A percentile compares a stretch with the other conserved stretches of the same genome.
Evolutionary conservation across 345 rosid genomes (phyloP).

Genomic region (Gossypium stocksii): DNA sequence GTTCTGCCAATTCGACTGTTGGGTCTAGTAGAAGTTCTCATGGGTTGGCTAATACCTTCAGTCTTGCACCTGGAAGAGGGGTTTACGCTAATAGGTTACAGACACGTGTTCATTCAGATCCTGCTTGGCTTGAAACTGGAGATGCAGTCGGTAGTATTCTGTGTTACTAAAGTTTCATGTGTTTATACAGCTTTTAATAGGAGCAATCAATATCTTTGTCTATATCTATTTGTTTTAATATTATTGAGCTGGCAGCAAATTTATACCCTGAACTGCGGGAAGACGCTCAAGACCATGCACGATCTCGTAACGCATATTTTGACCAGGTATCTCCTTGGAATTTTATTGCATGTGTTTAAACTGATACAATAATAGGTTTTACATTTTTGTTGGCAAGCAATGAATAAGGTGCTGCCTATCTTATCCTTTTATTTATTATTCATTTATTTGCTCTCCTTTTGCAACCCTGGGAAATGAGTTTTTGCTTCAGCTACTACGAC

Average conservation of each 20-base stretch:
- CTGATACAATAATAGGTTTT: background rate
- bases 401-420: background rate
- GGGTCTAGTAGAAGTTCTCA: conserved; percentile 82
- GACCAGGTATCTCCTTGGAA: conserved; percentile 62
- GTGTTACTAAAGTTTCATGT: conserved; percentile 28
- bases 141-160: conserved; percentile 88
- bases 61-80: conserved; percentile 61
- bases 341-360: background rate
- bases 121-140: conserved; percentile 96
- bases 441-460: background rate
- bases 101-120: conserved; percentile 61
- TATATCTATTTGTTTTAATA: conserved; percentile 37
- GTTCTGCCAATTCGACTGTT: conserved; percentile 58
- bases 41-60: conserved; percentile 47
- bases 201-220: conserved; percentile 4
- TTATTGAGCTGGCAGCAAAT: conserved; percentile 66
- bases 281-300: conserved; percentile 91
- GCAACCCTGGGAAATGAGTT: background rate
- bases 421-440: background rate
- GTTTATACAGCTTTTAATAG: conserved; percentile 13
- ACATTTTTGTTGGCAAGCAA: background rate
- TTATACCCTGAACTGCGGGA: conserved; percentile 80
- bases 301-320: conserved; percentile 73
- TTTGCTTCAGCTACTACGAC: background rate
- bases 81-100: conserved; percentile 59